A percentile compares a stretch with the other conserved stretches of the same genome.
Evolutionary conservation across 768 basidiomycete species (phyloP).

Genomic region (Paxillus involutus): DNA sequence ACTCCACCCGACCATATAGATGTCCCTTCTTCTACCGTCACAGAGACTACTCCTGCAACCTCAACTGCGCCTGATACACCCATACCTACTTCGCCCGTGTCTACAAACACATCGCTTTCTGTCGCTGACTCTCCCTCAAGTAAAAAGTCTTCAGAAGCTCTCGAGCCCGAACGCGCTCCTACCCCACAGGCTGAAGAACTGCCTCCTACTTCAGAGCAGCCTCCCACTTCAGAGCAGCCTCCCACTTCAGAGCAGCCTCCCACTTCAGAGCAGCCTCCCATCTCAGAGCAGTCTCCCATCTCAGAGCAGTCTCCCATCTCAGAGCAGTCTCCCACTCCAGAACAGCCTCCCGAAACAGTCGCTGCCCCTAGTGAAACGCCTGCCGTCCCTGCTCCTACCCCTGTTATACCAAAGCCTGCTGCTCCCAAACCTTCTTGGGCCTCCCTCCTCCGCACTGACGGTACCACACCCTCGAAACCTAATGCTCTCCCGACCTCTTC

Average conservation of each 20-base stretch:
- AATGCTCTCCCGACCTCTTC: constrained; percentile 66
- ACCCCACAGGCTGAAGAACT: constrained; percentile 12
- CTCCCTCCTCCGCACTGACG: constrained; percentile 57
- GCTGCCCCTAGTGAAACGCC: constrained; percentile 2
- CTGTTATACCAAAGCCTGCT: constrained; percentile 25
- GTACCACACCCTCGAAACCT: constrained; percentile 38
- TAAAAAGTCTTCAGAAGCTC: constrained; percentile 2
- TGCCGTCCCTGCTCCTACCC: constrained; percentile 1
- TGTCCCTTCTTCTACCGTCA: constrained; percentile 44
- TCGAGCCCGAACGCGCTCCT: constrained; percentile 12
- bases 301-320: too few species aligned
- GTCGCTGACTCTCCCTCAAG: constrained; percentile 24
- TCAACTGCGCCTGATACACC: constrained; percentile 51
- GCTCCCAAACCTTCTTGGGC: constrained; percentile 72
- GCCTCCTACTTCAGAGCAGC: not conserved
- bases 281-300: not conserved
- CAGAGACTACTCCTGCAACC: constrained; percentile 49
- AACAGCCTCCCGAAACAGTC: not conserved
- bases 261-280: not conserved
- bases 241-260: not conserved
- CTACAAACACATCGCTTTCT: constrained; percentile 61
- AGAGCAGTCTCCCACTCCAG: too few species aligned
- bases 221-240: constrained; percentile 1
- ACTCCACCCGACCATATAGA: constrained; percentile 28
- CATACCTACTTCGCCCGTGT: constrained; percentile 53